A percentile compares a stretch with the other conserved stretches of the same genome.
Evolutionary conservation across 495 filamentous ascomycete genomes (phyloP).

Genomic region (Penicillium antarcticum): DNA sequence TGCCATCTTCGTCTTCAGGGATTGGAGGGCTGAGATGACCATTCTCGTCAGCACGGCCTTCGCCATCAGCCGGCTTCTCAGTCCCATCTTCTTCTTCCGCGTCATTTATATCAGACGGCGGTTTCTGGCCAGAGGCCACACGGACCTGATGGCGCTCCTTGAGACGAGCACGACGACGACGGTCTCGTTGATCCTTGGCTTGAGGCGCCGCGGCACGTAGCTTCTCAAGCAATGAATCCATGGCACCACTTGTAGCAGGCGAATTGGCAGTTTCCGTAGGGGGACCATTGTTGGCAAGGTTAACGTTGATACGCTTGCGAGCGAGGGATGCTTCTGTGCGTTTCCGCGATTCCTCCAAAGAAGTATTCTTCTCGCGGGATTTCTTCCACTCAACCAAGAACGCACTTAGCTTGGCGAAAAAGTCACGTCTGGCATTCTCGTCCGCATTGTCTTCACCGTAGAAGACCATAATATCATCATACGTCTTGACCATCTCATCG

Average conservation of each 20-base stretch:
- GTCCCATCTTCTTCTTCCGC: constrained; percentile 26
- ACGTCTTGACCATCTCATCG: constrained; percentile 86
- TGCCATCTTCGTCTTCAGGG: constrained; percentile 34
- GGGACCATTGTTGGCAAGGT: constrained; percentile 44
- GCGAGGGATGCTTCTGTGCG: constrained; percentile 88
- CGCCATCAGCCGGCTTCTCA: constrained; percentile 21
- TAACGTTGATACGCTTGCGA: constrained; percentile 73
- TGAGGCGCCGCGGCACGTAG: constrained; percentile 90
- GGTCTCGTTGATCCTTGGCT: constrained; percentile 79
- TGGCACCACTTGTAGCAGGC: constrained; percentile 81
- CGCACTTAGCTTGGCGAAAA: constrained; percentile 89
- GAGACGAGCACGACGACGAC: constrained; percentile 78
- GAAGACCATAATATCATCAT: constrained; percentile 94
- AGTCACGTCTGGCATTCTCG: constrained; percentile 91
- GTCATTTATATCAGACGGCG: constrained; percentile 55
- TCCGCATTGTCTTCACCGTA: constrained; percentile 93
- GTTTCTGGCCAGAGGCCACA: constrained; percentile 79
- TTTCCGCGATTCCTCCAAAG: constrained; percentile 74
- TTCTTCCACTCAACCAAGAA: constrained; percentile 96
- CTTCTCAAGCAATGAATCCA: constrained; percentile 97
- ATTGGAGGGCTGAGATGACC: constrained; percentile 38
- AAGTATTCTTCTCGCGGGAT: constrained; percentile 86
- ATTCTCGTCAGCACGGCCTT: constrained; percentile 25
- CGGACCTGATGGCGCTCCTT: constrained; percentile 93
- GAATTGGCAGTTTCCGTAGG: constrained; percentile 51